phyloP scores from a whole-genome alignment of 257 asterid genomes.

The Lycium ferocissimum region DNA sequence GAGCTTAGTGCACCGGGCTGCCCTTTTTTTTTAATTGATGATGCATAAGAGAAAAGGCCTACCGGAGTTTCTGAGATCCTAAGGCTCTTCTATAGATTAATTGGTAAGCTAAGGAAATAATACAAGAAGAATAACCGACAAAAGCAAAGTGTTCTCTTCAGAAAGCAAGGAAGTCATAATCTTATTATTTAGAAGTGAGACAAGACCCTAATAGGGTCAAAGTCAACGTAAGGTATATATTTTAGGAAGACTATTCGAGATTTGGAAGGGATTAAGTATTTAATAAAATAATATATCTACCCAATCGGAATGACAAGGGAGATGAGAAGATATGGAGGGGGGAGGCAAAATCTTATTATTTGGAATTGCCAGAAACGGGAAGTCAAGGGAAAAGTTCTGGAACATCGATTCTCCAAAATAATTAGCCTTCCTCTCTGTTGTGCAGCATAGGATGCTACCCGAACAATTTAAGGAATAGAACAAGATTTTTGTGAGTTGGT shows the following conservation, averaged over 20 bases:
- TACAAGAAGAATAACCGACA: neutral
- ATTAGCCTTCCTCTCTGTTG: neutral
- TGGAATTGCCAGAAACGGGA: neutral
- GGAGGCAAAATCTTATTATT: neutral
- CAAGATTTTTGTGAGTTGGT: neutral
- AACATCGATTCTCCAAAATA: neutral
- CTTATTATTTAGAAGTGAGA: neutral
- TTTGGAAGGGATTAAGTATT: neutral
- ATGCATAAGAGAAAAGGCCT: neutral
- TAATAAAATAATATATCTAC: neutral
- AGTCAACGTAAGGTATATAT: neutral
- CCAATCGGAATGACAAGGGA: neutral
- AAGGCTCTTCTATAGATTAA: neutral
- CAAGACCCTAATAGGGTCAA: neutral
- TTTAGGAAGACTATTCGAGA: neutral
- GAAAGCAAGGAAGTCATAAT: neutral
- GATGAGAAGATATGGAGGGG: neutral
- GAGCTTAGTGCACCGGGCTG: too few relatives aligned
- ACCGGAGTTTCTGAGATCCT: neutral
- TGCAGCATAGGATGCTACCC: neutral
- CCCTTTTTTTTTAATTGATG: too few relatives aligned
- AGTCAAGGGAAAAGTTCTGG: neutral
- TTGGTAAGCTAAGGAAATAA: neutral
- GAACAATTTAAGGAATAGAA: neutral
- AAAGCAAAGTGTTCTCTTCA: neutral